Base-by-base conservation (phyloP, 805 yeast species). In the Pichia occidentalis region DNA sequence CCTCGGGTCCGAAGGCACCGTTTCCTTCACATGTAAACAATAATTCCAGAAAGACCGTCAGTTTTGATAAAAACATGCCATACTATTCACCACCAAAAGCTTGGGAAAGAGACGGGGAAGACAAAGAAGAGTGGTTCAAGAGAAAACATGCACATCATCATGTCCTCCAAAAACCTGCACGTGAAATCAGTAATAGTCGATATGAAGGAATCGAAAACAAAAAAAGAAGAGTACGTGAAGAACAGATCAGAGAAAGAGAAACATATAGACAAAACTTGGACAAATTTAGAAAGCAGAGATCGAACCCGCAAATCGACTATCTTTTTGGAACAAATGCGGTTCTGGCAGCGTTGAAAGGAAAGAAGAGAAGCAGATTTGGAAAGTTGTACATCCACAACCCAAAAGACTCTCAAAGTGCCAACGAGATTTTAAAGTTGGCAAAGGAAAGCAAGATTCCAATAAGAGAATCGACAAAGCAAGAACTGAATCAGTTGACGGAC, bases 251-350 rank as follows among this genome's bases (percentile, higher is more conserved):
- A 17, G 30, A 33, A 23, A 33, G 39, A 19, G 37, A 33, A n/a
- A 18, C 34, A 28, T 25, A 23, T n/a, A 34, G 27, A 24, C 32
- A 41, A 6, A 37, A 50, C 33, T 46, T 45, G 23, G 25, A 41
- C 10, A 39, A 49, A 1, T 23, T 57, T 4, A 37, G 37, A 7
- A 27, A 44, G 16, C 40, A 51, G 10, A 48, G 46, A 25, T 22
- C 44, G 7, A 68, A 70, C 37, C 79, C 82, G 0, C 53, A 75
- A 24, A 58, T 70, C 34, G 95, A 86, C 52, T 80, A 79, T 52
- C 59, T 86, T 3, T 85, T 70, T 52, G 96, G 96, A 7, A 76
- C 80, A 0, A 79, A 82, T 39, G 64, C 94, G 0, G 90, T 87
- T 2, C 46, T 69, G 12, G 80, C 95, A 1, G 95, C 86, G 1